A percentile compares a stretch with the other conserved stretches of the same genome.
These are phyloP conservation scores for Ceratocystis albifundus DNA, from an alignment of 2,329 filamentous ascomycete genomes.

Conservation along the genomic window DNA sequence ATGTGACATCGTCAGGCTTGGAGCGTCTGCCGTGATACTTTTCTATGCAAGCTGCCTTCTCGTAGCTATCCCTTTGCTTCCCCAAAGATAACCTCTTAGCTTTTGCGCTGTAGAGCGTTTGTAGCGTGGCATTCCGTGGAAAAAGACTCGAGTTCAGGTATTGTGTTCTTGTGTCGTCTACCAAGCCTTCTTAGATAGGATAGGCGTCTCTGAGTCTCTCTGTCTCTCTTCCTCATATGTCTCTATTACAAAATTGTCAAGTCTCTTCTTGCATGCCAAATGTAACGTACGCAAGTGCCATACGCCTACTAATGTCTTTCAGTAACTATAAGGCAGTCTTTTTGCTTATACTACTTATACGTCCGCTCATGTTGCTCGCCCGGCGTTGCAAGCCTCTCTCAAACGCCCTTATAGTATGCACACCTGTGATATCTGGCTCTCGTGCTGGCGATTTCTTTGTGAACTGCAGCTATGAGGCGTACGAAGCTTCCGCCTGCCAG, in stretches of 20 bases:
- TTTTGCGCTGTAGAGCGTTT: no score
- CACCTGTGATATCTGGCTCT: not conserved
- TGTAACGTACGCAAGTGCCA: not conserved
- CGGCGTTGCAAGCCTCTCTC: not conserved
- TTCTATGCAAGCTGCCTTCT: not conserved
- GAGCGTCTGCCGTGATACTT: not conserved
- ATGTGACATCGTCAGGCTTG: no score
- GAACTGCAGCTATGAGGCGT: not conserved
- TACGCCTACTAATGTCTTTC: not conserved
- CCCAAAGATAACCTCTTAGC: no score
- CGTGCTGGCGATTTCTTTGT: conserved; percentile 4
- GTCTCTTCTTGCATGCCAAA: conserved; percentile 7
- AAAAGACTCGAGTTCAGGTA: no score
- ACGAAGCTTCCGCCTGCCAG: not conserved
- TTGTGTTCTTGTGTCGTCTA: not conserved
- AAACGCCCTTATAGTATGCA: conserved; percentile 3
- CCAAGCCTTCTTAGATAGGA: not conserved
- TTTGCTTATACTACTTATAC: not conserved
- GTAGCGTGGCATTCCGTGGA: no score
- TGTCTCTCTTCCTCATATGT: not conserved
- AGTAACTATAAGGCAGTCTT: not conserved
- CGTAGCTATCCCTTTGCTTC: no score
- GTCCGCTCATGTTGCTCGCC: not conserved
- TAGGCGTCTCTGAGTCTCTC: not conserved
- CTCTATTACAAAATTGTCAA: not conserved